Base-by-base conservation (phyloP, 768 basidiomycete species). In the Punctularia strigosozonata region DNA sequence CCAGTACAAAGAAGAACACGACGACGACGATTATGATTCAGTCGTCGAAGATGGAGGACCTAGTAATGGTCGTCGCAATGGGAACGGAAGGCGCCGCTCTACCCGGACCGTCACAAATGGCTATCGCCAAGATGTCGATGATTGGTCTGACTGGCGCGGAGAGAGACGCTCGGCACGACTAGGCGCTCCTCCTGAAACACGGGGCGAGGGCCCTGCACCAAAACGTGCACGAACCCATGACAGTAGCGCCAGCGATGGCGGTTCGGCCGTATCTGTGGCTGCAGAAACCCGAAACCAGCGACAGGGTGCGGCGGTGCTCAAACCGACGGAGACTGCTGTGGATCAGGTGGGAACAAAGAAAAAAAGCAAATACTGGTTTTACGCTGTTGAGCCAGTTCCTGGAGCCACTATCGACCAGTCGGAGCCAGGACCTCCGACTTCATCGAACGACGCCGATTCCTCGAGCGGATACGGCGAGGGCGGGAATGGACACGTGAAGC, bases 361-460 rank as follows among this genome's bases (percentile, higher is more conserved):
- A 63, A 77, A 71, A 56, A 88, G 86, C 52, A 87, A 82, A 51
- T 88, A 78, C 55, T 87, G 86, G 85, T 80, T 81, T 31, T 90
- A 90, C 46, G 86, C 86, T 15, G 82, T 89, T 19, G 86, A 89
- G 48, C 80, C 84, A 1, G 50, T 71, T 31, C 56, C 69, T 6
- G 63, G 59, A 19, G 46, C 60, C 28, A 15, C 28, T 10, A 30
- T 15, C 28, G 10, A 10, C 20, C 33, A 34, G 33, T n/a, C n/a
- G n/a, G 13, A 34, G 20, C 33, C 33, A 8, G 13, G 8, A 8
- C 18, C 12, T 10, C 10, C 33, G 13, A 8, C 8, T 10, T 10
- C 33, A 19, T 34, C 33, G 33, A 34, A 34, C 18, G 13, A 19
- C 13, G 10, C 8, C 20, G 18, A 19, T 13, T 19, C 8, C 8